These are phyloP conservation scores for Pisolithus tinctorius DNA, from an alignment of 768 basidiomycete species.

Conservation along the genomic window DNA sequence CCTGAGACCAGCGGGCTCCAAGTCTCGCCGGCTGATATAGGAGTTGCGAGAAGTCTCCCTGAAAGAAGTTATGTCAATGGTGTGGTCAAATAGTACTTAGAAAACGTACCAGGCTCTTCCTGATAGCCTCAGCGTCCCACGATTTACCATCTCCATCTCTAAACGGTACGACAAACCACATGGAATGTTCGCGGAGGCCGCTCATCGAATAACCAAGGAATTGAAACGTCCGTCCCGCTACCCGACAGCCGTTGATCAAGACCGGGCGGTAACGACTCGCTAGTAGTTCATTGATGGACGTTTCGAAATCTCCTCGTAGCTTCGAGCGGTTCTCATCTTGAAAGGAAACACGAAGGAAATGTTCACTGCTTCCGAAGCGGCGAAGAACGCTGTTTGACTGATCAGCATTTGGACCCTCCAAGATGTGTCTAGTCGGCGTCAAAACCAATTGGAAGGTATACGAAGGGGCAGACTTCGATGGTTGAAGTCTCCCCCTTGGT, in stretches of 20 bases:
- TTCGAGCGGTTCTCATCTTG: conserved; percentile 39
- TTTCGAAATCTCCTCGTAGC: conserved; percentile 26
- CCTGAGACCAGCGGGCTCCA: conserved; percentile 49
- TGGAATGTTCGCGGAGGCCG: conserved; percentile 42
- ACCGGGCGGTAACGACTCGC: conserved; percentile 27
- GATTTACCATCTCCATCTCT: conserved; percentile 13
- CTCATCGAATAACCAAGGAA: conserved; percentile 51
- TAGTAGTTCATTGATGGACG: conserved; percentile 29
- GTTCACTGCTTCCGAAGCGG: conserved; percentile 31
- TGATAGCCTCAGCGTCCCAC: conserved; percentile 23
- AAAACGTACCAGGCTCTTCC: conserved; percentile 28
- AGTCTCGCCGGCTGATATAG: conserved; percentile 38
- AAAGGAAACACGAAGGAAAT: conserved; percentile 43
- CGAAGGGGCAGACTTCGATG: conserved; percentile 14
- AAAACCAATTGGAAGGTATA: conserved; percentile 33
- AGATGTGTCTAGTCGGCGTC: conserved; percentile 32
- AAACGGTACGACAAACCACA: conserved; percentile 45
- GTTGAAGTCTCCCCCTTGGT: conserved; percentile 20
- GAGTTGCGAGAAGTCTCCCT: conserved; percentile 37
- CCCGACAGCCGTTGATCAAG: conserved; percentile 26
- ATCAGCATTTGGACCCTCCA: conserved; percentile 35
- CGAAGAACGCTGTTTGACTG: conserved; percentile 33
- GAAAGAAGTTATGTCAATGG: neutral
- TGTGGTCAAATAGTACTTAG: neutral
- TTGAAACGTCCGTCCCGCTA: conserved; percentile 40